Base-by-base conservation (phyloP, 371 early-diverging fungal species). In the Mucor racemosus region DNA sequence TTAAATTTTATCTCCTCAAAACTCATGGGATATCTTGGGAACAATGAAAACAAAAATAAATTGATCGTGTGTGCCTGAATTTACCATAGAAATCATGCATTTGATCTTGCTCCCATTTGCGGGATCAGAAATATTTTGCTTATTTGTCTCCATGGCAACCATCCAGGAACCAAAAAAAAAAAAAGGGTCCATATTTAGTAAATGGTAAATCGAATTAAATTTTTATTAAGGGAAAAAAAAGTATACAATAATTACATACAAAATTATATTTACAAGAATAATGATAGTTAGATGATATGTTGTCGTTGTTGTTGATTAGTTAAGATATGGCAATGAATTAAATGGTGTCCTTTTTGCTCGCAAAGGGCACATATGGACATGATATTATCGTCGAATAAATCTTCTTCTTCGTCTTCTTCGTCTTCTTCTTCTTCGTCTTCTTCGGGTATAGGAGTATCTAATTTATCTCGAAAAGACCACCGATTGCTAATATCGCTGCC, bases 371-470 rank as follows among this genome's bases (percentile, higher is more conserved):
- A 72, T 0, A 11, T 11, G 11, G 13, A 19, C 13, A 40, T 40
- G 42, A 61, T 15, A 14, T 58, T 34, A 33, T 41, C 39, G 14
- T 54, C 58, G 1, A 38, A 35, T 11, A 38, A 36, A 13, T 58
- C 58, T 38, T 71, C 67, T 35, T 70, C 66, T 40, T 72, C 55
- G 6, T 61, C 41, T 21, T 66, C 66, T 15, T 66, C 61, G 6
- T 61, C 41, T 21, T 66, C 66, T 15, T 66, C 61, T 26, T 38
- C 58, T 36, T 61, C 68, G 14, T 69, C 64, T 35, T 42, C 57
- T 48, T 62, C 69, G 14, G 65, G 61, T 38, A 72, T 68, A 15
- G 73, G 73, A 1, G 73, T 72, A 17, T 72, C 62, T 21, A 72
- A 7, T 48, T 41, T 46, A 31, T 34, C 36, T 54, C n/a, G 39